Percentiles rank a stretch among this genome's conserved stretches.
phyloP scores from a whole-genome alignment of 2,329 filamentous ascomycete species.

The Phaeosphaeriaceae sp. region DNA sequence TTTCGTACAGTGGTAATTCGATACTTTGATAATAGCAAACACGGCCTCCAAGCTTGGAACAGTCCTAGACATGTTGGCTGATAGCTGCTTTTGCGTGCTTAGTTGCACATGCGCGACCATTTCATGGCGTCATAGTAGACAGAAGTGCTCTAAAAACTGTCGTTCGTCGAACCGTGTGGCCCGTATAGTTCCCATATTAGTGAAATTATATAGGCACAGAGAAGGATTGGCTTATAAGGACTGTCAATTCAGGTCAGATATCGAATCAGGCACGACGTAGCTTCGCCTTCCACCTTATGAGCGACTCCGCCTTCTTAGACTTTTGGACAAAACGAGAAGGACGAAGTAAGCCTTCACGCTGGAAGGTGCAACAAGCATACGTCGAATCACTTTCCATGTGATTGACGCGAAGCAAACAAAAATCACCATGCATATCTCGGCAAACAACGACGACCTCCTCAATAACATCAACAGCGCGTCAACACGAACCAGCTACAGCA shows the following conservation, averaged over 20 bases:
- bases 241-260: neutral
- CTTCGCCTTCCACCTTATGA: neutral
- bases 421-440: neutral
- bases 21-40: neutral
- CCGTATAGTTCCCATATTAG: too few relatives aligned
- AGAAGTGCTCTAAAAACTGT: neutral
- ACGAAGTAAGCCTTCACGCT: neutral
- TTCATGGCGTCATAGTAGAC: neutral
- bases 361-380: neutral
- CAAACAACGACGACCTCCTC: neutral
- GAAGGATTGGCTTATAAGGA: too few relatives aligned
- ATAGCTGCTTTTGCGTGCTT: neutral
- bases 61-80: neutral
- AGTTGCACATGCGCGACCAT: neutral
- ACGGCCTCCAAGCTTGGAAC: neutral
- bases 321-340: neutral
- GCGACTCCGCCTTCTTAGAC: too few relatives aligned
- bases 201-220: too few relatives aligned
- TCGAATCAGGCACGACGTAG: neutral
- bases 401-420: neutral
- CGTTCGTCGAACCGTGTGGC: too few relatives aligned
- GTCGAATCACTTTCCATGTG: neutral
- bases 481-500: neutral
- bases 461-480: neutral
- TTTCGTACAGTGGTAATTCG: neutral